Percentiles rank a stretch among this genome's conserved stretches.
Evolutionary conservation across 2,329 filamentous ascomycete species (phyloP).

Genomic region (Leptographium radiaticola): DNA sequence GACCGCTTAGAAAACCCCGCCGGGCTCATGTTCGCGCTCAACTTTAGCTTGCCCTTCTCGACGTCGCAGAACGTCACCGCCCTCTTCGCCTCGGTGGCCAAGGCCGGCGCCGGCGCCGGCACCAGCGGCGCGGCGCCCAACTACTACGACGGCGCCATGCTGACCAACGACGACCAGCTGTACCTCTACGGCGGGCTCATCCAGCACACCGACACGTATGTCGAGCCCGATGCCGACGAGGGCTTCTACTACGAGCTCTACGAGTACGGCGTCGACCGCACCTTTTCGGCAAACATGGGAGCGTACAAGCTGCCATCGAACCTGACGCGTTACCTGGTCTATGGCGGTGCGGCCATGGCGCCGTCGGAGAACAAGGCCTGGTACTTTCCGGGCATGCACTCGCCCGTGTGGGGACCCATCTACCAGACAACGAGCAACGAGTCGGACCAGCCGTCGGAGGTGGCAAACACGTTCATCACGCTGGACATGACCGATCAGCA

Average conservation of each 20-base stretch:
- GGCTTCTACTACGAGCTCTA: conserved; percentile 39
- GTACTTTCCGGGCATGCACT: conserved; percentile 54
- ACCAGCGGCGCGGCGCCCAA: conserved; percentile 40
- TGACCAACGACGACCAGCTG: conserved; percentile 51
- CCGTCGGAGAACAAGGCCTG: conserved; percentile 60
- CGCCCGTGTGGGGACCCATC: conserved; percentile 36
- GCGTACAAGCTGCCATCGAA: conserved; percentile 24
- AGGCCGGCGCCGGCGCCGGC: conserved; percentile 28
- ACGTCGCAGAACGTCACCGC: conserved; percentile 37
- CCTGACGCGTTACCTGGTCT: conserved; percentile 49
- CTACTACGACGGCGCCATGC: conserved; percentile 49
- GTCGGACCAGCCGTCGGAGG: conserved; percentile 25
- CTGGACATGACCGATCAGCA: conserved; percentile 43
- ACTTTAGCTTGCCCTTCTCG: conserved; percentile 44
- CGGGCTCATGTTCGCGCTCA: conserved; percentile 42
- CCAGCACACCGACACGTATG: conserved; percentile 19
- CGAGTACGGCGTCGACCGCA: conserved; percentile 31
- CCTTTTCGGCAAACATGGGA: conserved; percentile 31
- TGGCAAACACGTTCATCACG: conserved; percentile 44
- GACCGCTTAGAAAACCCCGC: conserved; percentile 30
- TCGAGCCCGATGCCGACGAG: conserved; percentile 26
- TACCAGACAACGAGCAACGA: conserved; percentile 21
- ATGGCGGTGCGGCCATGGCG: conserved; percentile 48
- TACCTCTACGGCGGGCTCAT: conserved; percentile 51
- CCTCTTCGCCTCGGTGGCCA: conserved; percentile 35